Evolutionary conservation across 2,329 filamentous ascomycete genomes (phyloP).

Genomic region (Elsinoe necatrix): DNA sequence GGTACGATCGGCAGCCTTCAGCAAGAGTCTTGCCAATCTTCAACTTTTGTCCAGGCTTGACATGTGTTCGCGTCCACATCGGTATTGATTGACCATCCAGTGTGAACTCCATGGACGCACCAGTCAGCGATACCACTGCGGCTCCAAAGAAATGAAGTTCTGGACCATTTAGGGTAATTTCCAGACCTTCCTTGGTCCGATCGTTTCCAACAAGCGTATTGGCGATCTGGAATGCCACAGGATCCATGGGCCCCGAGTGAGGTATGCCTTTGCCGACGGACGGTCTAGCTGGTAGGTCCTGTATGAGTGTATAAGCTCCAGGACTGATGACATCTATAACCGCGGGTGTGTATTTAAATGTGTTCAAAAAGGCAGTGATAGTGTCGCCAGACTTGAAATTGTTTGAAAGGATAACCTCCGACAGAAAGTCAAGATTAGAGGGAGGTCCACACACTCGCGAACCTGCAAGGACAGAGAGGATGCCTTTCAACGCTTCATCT

Average conservation of each 20-base stretch:
- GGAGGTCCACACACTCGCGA: slow-evolving; percentile 46
- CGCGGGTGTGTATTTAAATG: slow-evolving; percentile 42
- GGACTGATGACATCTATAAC: slow-evolving; percentile 50
- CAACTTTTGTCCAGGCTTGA: slow-evolving; percentile 45
- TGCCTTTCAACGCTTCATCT: slow-evolving; percentile 36
- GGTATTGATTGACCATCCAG: slow-evolving; percentile 43
- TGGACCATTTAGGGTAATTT: slow-evolving; percentile 53
- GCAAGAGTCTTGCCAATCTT: slow-evolving; percentile 47
- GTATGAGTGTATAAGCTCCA: slow-evolving; percentile 50
- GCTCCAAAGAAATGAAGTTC: slow-evolving; percentile 48
- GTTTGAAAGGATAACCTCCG: slow-evolving; percentile 40
- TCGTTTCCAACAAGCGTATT: slow-evolving; percentile 54
- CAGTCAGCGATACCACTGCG: slow-evolving; percentile 50
- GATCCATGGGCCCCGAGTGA: slow-evolving; percentile 54
- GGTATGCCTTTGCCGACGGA: slow-evolving; percentile 51
- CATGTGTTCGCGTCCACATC: slow-evolving; percentile 48
- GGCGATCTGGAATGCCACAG: slow-evolving; percentile 48
- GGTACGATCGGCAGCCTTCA: slow-evolving; percentile 49
- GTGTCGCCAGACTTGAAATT: slow-evolving; percentile 45
- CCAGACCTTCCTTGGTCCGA: slow-evolving; percentile 44
- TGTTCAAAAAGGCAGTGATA: slow-evolving; percentile 48
- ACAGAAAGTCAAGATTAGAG: slow-evolving; percentile 51
- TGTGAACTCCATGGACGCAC: slow-evolving; percentile 44
- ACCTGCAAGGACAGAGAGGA: slow-evolving; percentile 37
- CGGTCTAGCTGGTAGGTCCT: slow-evolving; percentile 52